A percentile compares a stretch with the other conserved stretches of the same genome.
Conservation (phyloP, 1,139 yeast species). For the Geotrichum carabidarum region DNA sequence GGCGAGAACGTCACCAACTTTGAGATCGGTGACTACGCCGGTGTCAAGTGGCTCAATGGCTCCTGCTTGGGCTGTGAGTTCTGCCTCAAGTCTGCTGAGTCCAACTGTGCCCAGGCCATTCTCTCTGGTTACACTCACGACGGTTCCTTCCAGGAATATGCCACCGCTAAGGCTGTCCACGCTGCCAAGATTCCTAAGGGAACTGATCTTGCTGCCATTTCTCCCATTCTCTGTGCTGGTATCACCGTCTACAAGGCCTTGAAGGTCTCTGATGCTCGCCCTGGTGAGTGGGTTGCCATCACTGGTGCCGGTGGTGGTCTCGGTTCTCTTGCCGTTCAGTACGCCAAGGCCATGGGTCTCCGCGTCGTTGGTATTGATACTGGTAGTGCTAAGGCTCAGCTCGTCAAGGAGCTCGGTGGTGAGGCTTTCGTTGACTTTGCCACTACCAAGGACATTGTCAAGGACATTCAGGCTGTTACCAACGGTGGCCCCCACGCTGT, state of each 20-base stretch:
- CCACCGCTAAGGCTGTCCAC: constrained; percentile 80
- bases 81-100: constrained; percentile 63
- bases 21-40: constrained; percentile 72
- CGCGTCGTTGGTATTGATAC: constrained; percentile 74
- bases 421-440: constrained; percentile 63
- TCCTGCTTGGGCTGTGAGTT: constrained; percentile 70
- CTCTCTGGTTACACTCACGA: constrained; percentile 76
- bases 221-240: constrained; percentile 80
- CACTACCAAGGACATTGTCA: constrained; percentile 46
- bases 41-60: constrained; percentile 66
- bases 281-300: constrained; percentile 77
- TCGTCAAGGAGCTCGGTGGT: constrained; percentile 58
- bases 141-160: constrained; percentile 81
- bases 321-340: constrained; percentile 75
- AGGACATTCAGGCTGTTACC: constrained; percentile 52
- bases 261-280: constrained; percentile 57
- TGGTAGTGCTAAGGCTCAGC: constrained; percentile 58
- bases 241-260: constrained; percentile 79
- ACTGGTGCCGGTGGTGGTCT: constrained; percentile 86
- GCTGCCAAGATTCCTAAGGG: constrained; percentile 73
- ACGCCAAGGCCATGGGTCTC: constrained; percentile 77
- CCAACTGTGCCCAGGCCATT: constrained; percentile 64
- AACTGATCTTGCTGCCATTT: constrained; percentile 64
- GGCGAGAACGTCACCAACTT: constrained; percentile 66
- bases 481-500: constrained; percentile 77